Conservation (phyloP, 306 rosid genomes). For the Cicer pinnatifidum region DNA sequence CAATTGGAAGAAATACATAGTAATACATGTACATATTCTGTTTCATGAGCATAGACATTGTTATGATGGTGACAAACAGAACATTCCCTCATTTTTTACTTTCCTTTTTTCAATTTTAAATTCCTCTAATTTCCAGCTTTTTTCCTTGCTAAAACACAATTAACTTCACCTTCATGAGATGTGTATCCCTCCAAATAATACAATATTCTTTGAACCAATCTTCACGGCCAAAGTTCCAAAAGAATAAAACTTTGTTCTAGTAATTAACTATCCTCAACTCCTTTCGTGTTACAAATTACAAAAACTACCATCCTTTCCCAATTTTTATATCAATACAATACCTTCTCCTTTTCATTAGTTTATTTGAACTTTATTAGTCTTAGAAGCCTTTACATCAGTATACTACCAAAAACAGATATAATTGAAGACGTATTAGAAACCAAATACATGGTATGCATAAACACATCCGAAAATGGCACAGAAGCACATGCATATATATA, state of each 20-base stretch:
- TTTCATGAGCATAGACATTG: too few species aligned
- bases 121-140: too few species aligned
- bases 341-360: not conserved
- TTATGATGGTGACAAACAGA: not conserved
- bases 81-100: not conserved
- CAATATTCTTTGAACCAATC: not conserved
- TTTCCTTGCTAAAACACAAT: slow-evolving; percentile 1
- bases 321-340: not conserved
- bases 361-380: not conserved
- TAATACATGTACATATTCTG: not conserved
- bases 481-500: not conserved
- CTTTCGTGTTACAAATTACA: not conserved
- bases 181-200: slow-evolving; percentile 5
- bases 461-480: slow-evolving; percentile 3
- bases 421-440: slow-evolving; percentile 28
- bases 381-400: not conserved
- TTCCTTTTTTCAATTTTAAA: not conserved
- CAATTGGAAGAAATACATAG: not conserved
- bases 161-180: not conserved
- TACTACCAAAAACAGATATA: not conserved
- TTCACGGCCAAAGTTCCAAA: not conserved
- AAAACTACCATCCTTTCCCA: not conserved
- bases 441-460: slow-evolving; percentile 9
- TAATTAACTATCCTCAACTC: not conserved
- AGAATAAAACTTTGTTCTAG: slow-evolving; percentile 13